Base-by-base conservation (phyloP, 2,329 filamentous ascomycete genomes). In the Fonsecaea monophora region DNA sequence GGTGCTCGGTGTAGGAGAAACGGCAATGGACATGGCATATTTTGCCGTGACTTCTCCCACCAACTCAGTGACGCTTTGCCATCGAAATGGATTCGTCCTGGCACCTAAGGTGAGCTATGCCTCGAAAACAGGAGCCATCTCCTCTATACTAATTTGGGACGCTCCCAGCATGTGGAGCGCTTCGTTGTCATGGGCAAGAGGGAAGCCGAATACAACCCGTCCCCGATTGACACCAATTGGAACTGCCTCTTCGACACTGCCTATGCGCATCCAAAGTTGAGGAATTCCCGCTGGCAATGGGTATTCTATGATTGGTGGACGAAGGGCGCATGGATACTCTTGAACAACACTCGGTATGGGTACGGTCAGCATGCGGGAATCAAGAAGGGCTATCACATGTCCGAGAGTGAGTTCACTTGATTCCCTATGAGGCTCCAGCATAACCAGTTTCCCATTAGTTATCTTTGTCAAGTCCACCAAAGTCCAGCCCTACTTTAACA, bases 381-480 rank as follows among this genome's bases (percentile, higher is more conserved):
- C 21, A 32, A 15, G 4, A 53, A 61, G 45, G 59, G 59, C 45
- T 61, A 34, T 40, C 59, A 61, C 45, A 61, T 61, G 59, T 61
- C 59, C 18, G 21, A 61, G 37, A n/a, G 59, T 61, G 30, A 55
- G 34, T 48, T 18, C 30, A 25, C 55, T 57, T 18, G 21, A 1
- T 25, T 37, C 40, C 12, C n/a, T 15, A 40, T 10, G 10, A 8
- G 3, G 25, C 13, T 45, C 30, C 7, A 48, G 10, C 30, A 8
- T 30, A 21, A 12, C 21, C n/a, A 3, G 10, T 38, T 2, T 37
- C n/a, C 40, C 37, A 4, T 6, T 32, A 64, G 61, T 64, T n/a
- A 30, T 64, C n/a, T 64, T 64, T 53, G 55, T 64, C 30, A 64
- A 64, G 25, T 64, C 61, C 37, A 58, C 53, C 40, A 64, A 57